Evolutionary conservation across 495 filamentous ascomycete species (phyloP).

Genomic region (Lophiostoma macrostomum): DNA sequence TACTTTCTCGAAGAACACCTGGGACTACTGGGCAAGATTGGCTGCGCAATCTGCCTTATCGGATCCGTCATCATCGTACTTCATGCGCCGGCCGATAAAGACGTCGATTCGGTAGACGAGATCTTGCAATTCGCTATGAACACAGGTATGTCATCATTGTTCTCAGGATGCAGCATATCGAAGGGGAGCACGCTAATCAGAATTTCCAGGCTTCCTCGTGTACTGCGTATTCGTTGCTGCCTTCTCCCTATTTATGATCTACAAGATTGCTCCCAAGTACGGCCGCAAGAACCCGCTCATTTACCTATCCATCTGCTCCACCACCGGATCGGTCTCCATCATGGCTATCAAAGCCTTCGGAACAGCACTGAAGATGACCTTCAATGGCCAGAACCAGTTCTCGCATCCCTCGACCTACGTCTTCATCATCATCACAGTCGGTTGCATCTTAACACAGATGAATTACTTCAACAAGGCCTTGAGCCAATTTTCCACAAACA

Average conservation of each 20-base stretch:
- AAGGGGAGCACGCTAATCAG: slow-evolving; percentile 36
- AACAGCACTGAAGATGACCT: slow-evolving; percentile 90
- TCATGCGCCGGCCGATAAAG: slow-evolving; percentile 90
- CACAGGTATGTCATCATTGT: slow-evolving; percentile 59
- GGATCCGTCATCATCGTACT: slow-evolving; percentile 96
- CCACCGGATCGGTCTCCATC: slow-evolving; percentile 92
- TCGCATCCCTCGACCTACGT: slow-evolving; percentile 91
- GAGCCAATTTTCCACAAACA: slow-evolving; percentile 92
- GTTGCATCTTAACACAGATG: slow-evolving; percentile 98
- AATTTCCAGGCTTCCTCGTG: slow-evolving; percentile 69
- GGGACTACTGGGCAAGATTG: slow-evolving; percentile 84
- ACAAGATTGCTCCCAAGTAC: slow-evolving; percentile 80
- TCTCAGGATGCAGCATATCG: not conserved
- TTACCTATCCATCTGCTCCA: slow-evolving; percentile 95
- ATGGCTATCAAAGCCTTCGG: slow-evolving; percentile 99
- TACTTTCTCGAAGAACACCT: slow-evolving; percentile 90
- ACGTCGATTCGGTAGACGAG: slow-evolving; percentile 80
- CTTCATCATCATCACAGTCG: slow-evolving; percentile 84
- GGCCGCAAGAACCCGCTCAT: slow-evolving; percentile 94
- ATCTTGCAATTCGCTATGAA: slow-evolving; percentile 85
- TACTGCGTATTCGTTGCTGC: slow-evolving; percentile 73
- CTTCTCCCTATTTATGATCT: slow-evolving; percentile 93
- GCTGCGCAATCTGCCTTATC: slow-evolving; percentile 92
- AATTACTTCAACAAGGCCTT: slow-evolving; percentile 99
- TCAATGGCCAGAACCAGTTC: slow-evolving; percentile 91